Evolutionary conservation across 805 yeast species (phyloP), one percentile per base, ranked within the genome.

Genomic region (Millerozyma acaciae): DNA sequence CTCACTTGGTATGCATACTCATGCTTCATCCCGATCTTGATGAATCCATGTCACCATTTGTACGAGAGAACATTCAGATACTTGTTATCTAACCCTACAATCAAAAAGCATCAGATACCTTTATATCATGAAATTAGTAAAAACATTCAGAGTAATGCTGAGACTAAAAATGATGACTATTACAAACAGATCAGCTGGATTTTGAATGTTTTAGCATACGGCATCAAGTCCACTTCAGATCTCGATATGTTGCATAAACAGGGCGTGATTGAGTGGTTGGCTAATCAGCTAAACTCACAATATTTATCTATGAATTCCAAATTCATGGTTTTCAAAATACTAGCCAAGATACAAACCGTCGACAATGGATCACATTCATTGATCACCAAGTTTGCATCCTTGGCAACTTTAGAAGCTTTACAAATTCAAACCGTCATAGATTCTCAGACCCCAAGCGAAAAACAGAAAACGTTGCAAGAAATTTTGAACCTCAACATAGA

Each of bases 1-100:
- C 41, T 81, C 12, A 61, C 79, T n/a, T 73, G 82, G 57, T 59
- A 66, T 12, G 51, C 76, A 34, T 55, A 80, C 24, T 72, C 86
- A 1, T 69, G 73, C 32, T 51, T 87, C 23, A 59, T 77, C 4
- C 73, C 76, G 3, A 63, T 85, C 2, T 52, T 85, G 37, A 53
- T 68, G 5, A 76, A 80, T 40, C 96, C 97, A 0, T 76, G 79
- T 0, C 90, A 85, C 41, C 71, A 69, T 45, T 53, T 90, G 14
- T 84, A 81, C 54, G 96, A 88, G 42, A 76, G 76, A 43, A 75
- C 77, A 0, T 76, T 69, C 45, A 72, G 80, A 38, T 86, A 78
- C 70, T 66, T 88, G 8, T 60, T 86, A 22, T 60, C 75, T 4
- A 73, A 75, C 23, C 80, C 85, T 3, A 53, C 50, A 10, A 48